Evolutionary conservation across 441 rosid species (phyloP).

Genomic region (Gossypium schwendimanii): DNA sequence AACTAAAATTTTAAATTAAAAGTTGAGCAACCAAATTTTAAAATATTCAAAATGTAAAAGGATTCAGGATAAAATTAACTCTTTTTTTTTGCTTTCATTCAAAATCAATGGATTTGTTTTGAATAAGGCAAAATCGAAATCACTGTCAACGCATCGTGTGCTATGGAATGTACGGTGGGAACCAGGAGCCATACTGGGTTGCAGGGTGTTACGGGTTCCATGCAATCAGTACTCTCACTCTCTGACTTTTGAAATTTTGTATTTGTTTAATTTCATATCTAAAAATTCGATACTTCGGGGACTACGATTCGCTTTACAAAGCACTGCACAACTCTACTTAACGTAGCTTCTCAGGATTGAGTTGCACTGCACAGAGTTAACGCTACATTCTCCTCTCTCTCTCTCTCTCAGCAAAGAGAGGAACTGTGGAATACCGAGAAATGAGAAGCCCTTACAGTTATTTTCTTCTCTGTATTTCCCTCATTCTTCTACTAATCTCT

Average conservation of each 20-base stretch:
- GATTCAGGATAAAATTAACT: no score
- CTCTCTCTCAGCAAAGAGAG: not conserved
- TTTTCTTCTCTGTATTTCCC: conserved; percentile 16
- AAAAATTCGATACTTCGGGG: conserved; percentile 6
- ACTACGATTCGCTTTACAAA: conserved; percentile 27
- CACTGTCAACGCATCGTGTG: not conserved
- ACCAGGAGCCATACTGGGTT: not conserved
- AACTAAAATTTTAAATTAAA: no score
- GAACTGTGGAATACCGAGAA: not conserved
- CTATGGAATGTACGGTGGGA: conserved; percentile 1
- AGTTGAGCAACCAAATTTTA: no score
- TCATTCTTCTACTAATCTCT: conserved; percentile 15
- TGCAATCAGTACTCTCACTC: not conserved
- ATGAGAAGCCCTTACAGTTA: conserved; percentile 27
- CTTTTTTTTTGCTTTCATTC: no score
- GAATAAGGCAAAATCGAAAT: not conserved
- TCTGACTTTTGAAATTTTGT: conserved; percentile 10
- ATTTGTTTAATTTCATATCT: conserved; percentile 23
- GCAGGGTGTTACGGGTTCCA: not conserved
- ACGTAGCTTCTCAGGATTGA: conserved; percentile 16
- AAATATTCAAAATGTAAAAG: no score
- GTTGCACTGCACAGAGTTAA: conserved; percentile 33
- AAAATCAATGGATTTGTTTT: no score
- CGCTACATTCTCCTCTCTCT: conserved; percentile 18
- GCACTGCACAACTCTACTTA: conserved; percentile 23